These are phyloP conservation scores for Xylariaceae sp. DNA, from an alignment of 2,329 filamentous ascomycete species.

Conservation along the genomic window DNA sequence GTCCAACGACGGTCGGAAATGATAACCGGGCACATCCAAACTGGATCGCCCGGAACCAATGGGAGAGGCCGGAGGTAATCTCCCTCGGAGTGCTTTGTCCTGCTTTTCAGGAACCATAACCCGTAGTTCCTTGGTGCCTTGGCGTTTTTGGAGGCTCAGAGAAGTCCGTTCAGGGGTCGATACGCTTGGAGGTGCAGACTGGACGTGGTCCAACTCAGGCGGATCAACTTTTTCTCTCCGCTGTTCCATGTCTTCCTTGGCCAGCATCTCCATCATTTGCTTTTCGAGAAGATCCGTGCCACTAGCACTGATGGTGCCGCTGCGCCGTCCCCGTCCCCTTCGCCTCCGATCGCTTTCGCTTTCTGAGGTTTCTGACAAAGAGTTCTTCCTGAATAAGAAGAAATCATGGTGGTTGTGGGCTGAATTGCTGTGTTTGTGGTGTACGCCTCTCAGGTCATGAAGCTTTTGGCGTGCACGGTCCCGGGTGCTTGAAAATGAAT, in stretches of 20 bases:
- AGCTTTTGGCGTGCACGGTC: slow-evolving; percentile 55
- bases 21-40: slow-evolving; percentile 39
- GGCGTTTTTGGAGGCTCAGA: slow-evolving; percentile 6
- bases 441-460: slow-evolving; percentile 46
- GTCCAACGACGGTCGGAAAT: slow-evolving; percentile 33
- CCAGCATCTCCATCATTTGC: slow-evolving; percentile 55
- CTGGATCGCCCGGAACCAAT: slow-evolving; percentile 32
- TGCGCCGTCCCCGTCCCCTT: slow-evolving; percentile 32
- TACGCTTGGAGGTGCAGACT: slow-evolving; percentile 24
- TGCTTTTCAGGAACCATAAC: slow-evolving; percentile 12
- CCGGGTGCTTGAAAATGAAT: slow-evolving; percentile 44
- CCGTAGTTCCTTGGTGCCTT: slow-evolving; percentile 12
- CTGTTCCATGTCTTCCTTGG: slow-evolving; percentile 41
- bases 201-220: slow-evolving; percentile 26
- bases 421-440: slow-evolving; percentile 46
- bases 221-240: slow-evolving; percentile 22
- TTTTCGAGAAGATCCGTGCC: slow-evolving; percentile 49
- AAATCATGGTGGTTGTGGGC: slow-evolving; percentile 45
- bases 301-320: slow-evolving; percentile 40
- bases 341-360: slow-evolving; percentile 42
- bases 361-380: slow-evolving; percentile 54
- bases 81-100: slow-evolving; percentile 11
- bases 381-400: slow-evolving; percentile 43
- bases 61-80: slow-evolving; percentile 19
- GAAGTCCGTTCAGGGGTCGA: slow-evolving; percentile 20